phyloP scores from a whole-genome alignment of 169 alveolate genomes.

The Plasmodium sp. region DNA sequence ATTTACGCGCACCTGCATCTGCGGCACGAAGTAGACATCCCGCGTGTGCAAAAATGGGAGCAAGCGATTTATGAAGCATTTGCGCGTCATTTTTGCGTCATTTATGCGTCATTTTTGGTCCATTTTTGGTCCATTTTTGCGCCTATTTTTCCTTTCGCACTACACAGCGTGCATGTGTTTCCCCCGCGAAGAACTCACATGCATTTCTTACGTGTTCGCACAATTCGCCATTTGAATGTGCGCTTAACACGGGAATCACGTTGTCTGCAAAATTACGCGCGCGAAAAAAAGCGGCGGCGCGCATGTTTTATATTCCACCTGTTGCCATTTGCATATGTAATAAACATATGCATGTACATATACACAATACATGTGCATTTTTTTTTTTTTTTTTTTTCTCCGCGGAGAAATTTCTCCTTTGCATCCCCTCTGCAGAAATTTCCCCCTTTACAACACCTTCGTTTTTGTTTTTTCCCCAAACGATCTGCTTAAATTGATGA shows the following conservation, averaged over 20 bases:
- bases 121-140: not conserved
- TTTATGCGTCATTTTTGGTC: not conserved
- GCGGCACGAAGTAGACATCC: not conserved
- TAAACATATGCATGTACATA: not conserved
- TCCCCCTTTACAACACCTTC: not conserved
- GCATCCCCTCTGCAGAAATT: not conserved
- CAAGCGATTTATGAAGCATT: not conserved
- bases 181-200: not conserved
- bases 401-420: not conserved
- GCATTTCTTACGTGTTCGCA: not conserved
- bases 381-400: not conserved
- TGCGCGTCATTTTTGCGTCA: not conserved
- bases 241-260: not conserved
- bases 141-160: not conserved
- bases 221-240: not conserved
- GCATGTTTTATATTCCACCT: not conserved
- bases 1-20: slow-evolving; percentile 1
- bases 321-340: not conserved
- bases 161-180: not conserved
- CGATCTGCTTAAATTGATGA: not conserved
- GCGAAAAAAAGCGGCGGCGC: not conserved
- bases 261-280: not conserved
- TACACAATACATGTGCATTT: not conserved
- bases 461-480: not conserved
- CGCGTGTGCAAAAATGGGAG: not conserved